Conservation (phyloP, 805 yeast genomes). For the Teunomyces lycoperdinae region DNA sequence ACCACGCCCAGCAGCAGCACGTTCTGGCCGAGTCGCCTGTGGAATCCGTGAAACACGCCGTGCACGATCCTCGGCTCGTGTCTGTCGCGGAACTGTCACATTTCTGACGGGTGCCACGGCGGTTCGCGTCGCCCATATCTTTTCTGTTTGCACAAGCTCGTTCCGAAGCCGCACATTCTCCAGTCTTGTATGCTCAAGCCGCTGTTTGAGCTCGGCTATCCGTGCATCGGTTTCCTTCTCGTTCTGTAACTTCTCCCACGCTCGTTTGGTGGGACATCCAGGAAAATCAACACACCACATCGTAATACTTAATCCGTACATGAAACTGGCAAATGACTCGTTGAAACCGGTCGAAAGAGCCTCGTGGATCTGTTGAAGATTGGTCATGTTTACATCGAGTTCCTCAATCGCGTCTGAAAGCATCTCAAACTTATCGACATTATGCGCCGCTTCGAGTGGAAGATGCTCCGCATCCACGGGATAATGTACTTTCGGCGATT, state of each 20-base stretch:
- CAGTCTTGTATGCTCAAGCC: constrained; percentile 16
- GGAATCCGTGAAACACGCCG: constrained; percentile 19
- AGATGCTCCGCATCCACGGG: constrained; percentile 38
- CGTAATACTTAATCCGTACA: constrained; percentile 78
- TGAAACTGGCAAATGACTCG: constrained; percentile 72
- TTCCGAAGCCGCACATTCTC: constrained; percentile 21
- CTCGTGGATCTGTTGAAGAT: constrained; percentile 58
- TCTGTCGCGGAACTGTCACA: too few relatives aligned
- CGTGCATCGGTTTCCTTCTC: constrained; percentile 19
- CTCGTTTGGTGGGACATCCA: constrained; percentile 34
- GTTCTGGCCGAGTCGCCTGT: constrained; percentile 9
- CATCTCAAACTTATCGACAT: constrained; percentile 40
- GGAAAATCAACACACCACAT: constrained; percentile 85
- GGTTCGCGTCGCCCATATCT: too few relatives aligned
- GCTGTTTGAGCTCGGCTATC: constrained; percentile 18
- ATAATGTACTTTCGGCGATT: constrained; percentile 44
- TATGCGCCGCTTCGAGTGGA: constrained; percentile 41
- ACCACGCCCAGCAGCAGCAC: not conserved
- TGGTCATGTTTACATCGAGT: constrained; percentile 57
- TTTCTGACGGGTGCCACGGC: too few relatives aligned
- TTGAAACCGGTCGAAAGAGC: constrained; percentile 60
- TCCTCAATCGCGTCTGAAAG: constrained; percentile 51
- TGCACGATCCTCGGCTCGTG: not conserved
- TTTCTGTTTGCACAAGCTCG: not conserved
- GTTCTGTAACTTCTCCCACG: constrained; percentile 28